phyloP scores from a whole-genome alignment of 176 grass and related monocot species.

The Hordeum vulgare region DNA sequence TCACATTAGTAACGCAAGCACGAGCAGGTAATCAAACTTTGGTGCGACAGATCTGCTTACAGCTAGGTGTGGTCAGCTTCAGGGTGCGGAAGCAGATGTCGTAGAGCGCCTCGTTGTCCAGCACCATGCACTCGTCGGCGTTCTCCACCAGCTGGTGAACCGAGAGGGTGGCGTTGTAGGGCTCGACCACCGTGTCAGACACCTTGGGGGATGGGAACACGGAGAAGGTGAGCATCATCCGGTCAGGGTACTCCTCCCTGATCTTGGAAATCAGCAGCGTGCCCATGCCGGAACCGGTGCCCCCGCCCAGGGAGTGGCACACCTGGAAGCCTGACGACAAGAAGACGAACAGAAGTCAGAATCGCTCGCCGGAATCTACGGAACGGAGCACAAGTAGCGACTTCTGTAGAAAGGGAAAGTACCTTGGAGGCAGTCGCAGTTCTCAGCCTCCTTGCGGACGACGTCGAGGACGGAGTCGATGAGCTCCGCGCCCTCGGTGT shows the following conservation, averaged over 20 bases:
- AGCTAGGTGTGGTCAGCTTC: constrained; percentile 82
- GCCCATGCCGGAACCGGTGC: constrained; percentile 77
- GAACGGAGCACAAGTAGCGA: neutral
- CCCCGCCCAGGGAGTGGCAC: constrained; percentile 72
- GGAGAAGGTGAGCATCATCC: constrained; percentile 90
- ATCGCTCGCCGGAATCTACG: neutral
- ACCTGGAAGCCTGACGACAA: constrained; percentile 56
- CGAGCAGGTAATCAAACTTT: neutral
- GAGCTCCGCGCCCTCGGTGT: constrained; percentile 93
- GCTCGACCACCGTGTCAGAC: constrained; percentile 78
- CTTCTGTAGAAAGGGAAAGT: neutral
- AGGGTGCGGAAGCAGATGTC: constrained; percentile 85
- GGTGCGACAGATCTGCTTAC: constrained; percentile 23
- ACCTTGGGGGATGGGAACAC: constrained; percentile 91
- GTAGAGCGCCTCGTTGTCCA: constrained; percentile 81
- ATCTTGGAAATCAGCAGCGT: constrained; percentile 83
- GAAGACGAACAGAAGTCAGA: neutral
- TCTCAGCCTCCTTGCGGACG: constrained; percentile 95
- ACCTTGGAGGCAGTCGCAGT: constrained; percentile 96
- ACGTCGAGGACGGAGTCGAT: constrained; percentile 93
- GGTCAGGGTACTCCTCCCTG: constrained; percentile 76
- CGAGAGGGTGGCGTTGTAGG: constrained; percentile 75
- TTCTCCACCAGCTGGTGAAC: constrained; percentile 90
- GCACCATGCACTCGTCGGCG: constrained; percentile 85
- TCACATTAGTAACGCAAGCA: neutral